These are phyloP conservation scores for Misopates orontium DNA, from an alignment of 257 asterid genomes.

Conservation along the genomic window DNA sequence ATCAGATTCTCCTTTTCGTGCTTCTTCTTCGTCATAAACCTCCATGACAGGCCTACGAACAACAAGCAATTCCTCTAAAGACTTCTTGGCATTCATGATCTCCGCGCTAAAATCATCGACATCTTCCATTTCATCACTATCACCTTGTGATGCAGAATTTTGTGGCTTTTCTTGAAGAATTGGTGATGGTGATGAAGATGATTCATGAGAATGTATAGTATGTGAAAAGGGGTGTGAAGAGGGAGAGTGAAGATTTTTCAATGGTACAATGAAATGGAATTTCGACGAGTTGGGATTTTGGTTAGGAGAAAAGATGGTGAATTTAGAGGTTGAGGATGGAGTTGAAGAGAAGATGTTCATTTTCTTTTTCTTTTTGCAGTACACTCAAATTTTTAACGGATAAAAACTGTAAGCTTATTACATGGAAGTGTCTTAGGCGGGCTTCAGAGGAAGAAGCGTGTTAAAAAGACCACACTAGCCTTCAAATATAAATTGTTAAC, in stretches of 20 bases:
- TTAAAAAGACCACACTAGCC: constrained; percentile 35
- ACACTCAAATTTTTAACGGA: constrained; percentile 21
- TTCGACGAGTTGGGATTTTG: constrained; percentile 47
- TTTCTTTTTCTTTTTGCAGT: constrained; percentile 9
- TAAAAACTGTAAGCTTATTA: constrained; percentile 22
- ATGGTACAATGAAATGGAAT: constrained; percentile 41
- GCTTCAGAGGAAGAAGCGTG: neutral
- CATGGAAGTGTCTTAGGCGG: constrained; percentile 15
- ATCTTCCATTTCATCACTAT: constrained; percentile 34
- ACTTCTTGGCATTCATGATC: constrained; percentile 65
- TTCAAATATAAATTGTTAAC: neutral
- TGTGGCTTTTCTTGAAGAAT: constrained; percentile 60
- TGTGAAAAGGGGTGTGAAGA: constrained; percentile 37
- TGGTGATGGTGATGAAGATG: constrained; percentile 53
- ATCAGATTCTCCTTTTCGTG: constrained; percentile 15
- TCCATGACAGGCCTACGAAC: constrained; percentile 86
- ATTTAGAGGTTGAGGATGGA: constrained; percentile 66
- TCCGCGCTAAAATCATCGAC: constrained; percentile 49
- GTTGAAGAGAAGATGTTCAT: constrained; percentile 60
- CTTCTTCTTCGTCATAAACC: constrained; percentile 29
- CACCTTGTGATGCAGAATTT: constrained; percentile 23
- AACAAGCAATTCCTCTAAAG: constrained; percentile 76
- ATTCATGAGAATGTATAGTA: constrained; percentile 57
- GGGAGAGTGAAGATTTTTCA: constrained; percentile 39
- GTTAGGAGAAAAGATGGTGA: constrained; percentile 51